A percentile compares a stretch with the other conserved stretches of the same genome.
phyloP scores from a whole-genome alignment of 2,329 filamentous ascomycete species.

The Claviceps humidiphila region DNA sequence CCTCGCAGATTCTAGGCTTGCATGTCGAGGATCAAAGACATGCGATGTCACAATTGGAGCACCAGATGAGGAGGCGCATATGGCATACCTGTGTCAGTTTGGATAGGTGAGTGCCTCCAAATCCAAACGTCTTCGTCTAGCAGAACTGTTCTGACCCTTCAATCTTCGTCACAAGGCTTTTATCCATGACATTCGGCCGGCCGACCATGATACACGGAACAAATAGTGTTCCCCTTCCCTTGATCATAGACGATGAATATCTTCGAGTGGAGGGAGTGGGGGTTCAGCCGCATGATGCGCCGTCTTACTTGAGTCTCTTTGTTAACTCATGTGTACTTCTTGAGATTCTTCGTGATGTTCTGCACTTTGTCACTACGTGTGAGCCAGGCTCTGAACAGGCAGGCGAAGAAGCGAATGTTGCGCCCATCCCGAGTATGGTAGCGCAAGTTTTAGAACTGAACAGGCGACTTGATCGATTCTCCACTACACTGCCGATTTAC shows the following conservation, averaged over 20 bases:
- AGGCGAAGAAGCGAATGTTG: neutral
- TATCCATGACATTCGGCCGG: constrained; percentile 5
- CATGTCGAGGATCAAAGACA: neutral
- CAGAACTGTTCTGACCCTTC: neutral
- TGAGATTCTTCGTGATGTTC: constrained; percentile 1
- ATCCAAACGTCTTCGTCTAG: neutral
- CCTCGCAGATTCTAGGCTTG: constrained; percentile 1
- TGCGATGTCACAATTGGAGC: constrained; percentile 1
- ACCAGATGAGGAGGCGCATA: constrained; percentile 1
- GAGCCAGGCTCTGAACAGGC: neutral
- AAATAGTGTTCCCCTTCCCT: constrained; percentile 1
- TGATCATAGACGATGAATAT: constrained; percentile 1
- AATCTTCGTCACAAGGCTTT: neutral
- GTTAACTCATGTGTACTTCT: constrained; percentile 1
- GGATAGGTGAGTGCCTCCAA: neutral
- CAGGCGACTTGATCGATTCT: constrained; percentile 1
- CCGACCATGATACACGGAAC: constrained; percentile 1
- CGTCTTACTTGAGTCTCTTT: constrained; percentile 1
- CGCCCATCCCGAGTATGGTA: neutral
- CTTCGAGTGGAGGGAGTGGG: neutral
- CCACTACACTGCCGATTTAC: neutral
- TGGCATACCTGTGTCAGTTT: constrained; percentile 3
- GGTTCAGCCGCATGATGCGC: neutral
- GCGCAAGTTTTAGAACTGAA: constrained; percentile 1
- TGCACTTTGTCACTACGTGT: constrained; percentile 1